These are phyloP conservation scores for Sonneratia caseolaris DNA, from an alignment of 345 rosid species.

Conservation along the genomic window DNA sequence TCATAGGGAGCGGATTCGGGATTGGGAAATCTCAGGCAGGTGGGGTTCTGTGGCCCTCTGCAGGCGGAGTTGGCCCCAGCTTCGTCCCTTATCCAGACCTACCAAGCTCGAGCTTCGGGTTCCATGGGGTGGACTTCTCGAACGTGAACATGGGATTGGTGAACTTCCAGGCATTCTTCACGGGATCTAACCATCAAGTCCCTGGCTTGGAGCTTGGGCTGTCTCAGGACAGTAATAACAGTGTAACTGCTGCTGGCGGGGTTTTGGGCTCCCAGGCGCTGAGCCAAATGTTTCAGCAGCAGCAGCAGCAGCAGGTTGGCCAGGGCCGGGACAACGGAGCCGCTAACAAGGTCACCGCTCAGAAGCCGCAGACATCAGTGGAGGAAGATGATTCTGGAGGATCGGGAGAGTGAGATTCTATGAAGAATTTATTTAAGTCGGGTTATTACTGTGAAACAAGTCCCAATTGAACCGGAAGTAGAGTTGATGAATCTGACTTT, in stretches of 20 bases:
- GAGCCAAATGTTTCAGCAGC: slow-evolving; percentile 2
- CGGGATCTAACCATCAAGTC: slow-evolving; percentile 5
- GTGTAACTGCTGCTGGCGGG: not conserved
- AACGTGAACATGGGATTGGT: slow-evolving; percentile 9
- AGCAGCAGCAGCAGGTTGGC: slow-evolving; percentile 18
- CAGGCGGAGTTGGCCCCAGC: slow-evolving; percentile 3
- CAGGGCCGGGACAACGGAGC: slow-evolving; percentile 22
- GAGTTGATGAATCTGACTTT: not conserved
- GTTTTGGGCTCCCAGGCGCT: slow-evolving; percentile 1
- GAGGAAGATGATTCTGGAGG: slow-evolving; percentile 45
- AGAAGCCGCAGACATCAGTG: slow-evolving; percentile 25
- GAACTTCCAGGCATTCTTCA: slow-evolving; percentile 8
- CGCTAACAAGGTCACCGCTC: slow-evolving; percentile 19
- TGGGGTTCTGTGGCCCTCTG: slow-evolving; percentile 8
- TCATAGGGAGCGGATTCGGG: slow-evolving; percentile 10
- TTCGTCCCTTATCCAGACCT: slow-evolving; percentile 4
- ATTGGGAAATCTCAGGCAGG: slow-evolving; percentile 2
- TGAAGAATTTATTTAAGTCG: not conserved
- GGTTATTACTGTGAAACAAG: not conserved
- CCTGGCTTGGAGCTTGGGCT: slow-evolving; percentile 9
- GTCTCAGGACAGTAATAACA: slow-evolving; percentile 3
- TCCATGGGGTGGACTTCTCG: slow-evolving; percentile 7
- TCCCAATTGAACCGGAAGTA: not conserved
- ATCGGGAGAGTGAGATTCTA: slow-evolving; percentile 25
- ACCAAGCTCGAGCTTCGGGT: slow-evolving; percentile 4